phyloP scores from a whole-genome alignment of 1,284 basidiomycete genomes.

The Trametes hirsuta region DNA sequence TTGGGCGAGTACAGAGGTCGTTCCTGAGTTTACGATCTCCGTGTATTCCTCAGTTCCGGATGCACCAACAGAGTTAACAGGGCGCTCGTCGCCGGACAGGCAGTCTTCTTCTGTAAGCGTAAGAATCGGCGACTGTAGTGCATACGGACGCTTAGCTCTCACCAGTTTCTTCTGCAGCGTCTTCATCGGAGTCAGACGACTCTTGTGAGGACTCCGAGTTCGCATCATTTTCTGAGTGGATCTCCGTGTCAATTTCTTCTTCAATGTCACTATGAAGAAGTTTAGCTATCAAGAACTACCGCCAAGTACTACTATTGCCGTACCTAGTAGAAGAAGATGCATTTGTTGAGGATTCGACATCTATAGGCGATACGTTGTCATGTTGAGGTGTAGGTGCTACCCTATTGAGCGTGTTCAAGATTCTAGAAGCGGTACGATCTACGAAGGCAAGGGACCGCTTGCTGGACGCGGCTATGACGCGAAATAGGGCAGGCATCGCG shows the following conservation, averaged over 20 bases:
- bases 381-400: neutral
- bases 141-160: too few species aligned
- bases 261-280: neutral
- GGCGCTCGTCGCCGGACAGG: too few species aligned
- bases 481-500: constrained; percentile 2
- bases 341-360: too few species aligned
- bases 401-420: neutral
- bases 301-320: neutral
- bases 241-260: neutral
- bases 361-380: neutral
- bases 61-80: too few species aligned
- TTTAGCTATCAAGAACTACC: neutral
- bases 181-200: neutral
- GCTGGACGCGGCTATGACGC: neutral
- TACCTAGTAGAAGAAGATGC: neutral
- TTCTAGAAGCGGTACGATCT: neutral
- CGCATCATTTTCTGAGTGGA: neutral
- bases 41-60: too few species aligned
- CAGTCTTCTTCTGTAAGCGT: too few species aligned
- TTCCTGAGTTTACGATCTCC: too few species aligned
- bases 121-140: too few species aligned
- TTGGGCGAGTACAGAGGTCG: too few species aligned
- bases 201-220: neutral
- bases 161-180: neutral
- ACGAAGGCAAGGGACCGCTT: neutral